Evolutionary conservation across 345 rosid species (phyloP), one percentile per base, ranked within the genome.

Genomic region (Xanthoceras sorbifolium): DNA sequence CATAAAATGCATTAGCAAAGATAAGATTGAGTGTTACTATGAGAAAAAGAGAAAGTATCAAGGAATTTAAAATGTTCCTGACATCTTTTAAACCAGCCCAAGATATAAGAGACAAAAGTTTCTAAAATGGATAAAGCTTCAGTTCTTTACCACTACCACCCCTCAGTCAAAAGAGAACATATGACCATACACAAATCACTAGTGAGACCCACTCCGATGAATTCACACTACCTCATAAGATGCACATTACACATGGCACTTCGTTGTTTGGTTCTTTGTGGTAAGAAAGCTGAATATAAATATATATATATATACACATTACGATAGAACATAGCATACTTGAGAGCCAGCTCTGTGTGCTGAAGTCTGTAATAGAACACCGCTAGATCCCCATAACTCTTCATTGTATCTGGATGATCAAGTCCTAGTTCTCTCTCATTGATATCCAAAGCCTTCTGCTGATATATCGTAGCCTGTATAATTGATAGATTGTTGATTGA

Each of bases 361-460:
- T 96, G 99, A 78, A 96, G 99, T 85, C 99, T 88, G 88, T 96
- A 96, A 84, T 96, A 96, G 81, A 96, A 96, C 72, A 96, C 99
- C 72, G 99, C 99, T 84, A 96, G 99, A 88, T 96, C 99, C 75
- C 99, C 99, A 67, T 96, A 96, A 82, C 99, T 96, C 86, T 96
- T 96, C 99, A 96, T 93, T 22, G 99, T 96, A 88, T 96, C 99
- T 61, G 99, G 97, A 81, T 96, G 99, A 81, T 96, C 99, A 72
- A 96, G 94, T 79, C 99, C 99, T 38, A 96, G 85, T 81, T 96
- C 99, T 86, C 99, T 91, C 87, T 96, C 99, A 79, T 96, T 96
- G 86, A 96, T 96, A 87, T 96, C 99, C 90, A 96, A 88, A 6
- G 99, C 99, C 81, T 95, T 95, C 79, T 95, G 97, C 85, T 95